These are phyloP conservation scores for Cinnamomum micranthum DNA, from an alignment of 164 flowering plant species.

Conservation along the genomic window DNA sequence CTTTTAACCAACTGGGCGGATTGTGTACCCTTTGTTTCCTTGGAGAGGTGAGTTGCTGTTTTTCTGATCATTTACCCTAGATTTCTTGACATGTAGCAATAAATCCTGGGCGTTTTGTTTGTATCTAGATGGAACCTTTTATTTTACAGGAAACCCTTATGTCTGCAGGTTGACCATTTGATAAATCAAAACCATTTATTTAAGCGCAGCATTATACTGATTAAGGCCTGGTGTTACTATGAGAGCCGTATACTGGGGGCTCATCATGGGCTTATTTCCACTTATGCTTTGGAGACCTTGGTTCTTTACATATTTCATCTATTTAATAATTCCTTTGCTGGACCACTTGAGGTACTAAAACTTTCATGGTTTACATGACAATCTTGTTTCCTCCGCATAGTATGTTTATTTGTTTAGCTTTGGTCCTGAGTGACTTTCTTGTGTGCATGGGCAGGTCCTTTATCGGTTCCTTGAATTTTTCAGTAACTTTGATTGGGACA, in stretches of 20 bases:
- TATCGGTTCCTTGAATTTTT: conserved; percentile 94
- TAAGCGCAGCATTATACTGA: conserved; percentile 94
- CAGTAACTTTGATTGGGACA: conserved; percentile 98
- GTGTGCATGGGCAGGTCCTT: conserved; percentile 55
- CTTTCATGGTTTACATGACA: background rate
- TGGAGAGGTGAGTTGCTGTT: conserved; percentile 61
- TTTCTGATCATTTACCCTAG: background rate
- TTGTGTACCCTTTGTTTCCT: conserved; percentile 98
- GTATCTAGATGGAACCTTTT: background rate
- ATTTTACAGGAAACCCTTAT: background rate
- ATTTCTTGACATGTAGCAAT: background rate
- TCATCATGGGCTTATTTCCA: conserved; percentile 97
- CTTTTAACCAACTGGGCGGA: conserved; percentile 97
- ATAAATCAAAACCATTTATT: conserved; percentile 79
- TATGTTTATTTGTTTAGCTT: background rate
- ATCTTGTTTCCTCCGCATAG: background rate
- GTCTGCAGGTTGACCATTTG: conserved; percentile 73
- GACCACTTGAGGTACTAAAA: conserved; percentile 84
- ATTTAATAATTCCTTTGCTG: conserved; percentile 82
- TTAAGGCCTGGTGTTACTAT: conserved; percentile 99
- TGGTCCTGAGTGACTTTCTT: background rate
- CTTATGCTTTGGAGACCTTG: conserved; percentile 95
- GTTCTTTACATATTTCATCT: conserved; percentile 96
- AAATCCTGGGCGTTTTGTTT: background rate
- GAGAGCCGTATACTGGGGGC: conserved; percentile 99